Percentiles rank a stretch among this genome's conserved stretches.
These are phyloP conservation scores for Phycomyces blakesleeanus DNA, from an alignment of 192 early-diverging fungal genomes.

Conservation along the genomic window DNA sequence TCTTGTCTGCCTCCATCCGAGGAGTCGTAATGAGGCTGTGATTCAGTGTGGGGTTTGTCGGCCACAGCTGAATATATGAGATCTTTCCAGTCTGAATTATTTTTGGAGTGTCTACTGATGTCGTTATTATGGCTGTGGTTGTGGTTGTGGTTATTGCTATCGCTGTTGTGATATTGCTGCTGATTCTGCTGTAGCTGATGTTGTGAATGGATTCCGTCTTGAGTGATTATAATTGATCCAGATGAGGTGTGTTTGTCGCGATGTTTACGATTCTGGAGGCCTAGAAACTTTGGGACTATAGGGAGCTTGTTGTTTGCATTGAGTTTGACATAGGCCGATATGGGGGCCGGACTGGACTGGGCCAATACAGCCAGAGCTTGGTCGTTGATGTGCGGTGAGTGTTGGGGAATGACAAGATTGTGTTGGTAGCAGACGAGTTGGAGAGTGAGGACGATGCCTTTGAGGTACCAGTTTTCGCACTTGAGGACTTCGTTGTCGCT, in stretches of 20 bases:
- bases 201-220: conserved; percentile 9
- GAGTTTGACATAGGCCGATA: conserved; percentile 24
- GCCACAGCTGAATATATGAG: conserved; percentile 2
- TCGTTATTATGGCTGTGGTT: too few relatives aligned
- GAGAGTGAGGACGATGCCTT: conserved; percentile 42
- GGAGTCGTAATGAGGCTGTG: too few relatives aligned
- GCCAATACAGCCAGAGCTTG: conserved; percentile 19
- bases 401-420: conserved; percentile 29
- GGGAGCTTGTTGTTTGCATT: conserved; percentile 32
- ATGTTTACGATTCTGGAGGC: conserved; percentile 18
- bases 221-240: conserved; percentile 7
- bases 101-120: too few relatives aligned
- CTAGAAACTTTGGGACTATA: conserved; percentile 17
- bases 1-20: too few relatives aligned
- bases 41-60: conserved; percentile 2
- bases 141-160: too few relatives aligned
- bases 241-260: conserved; percentile 13
- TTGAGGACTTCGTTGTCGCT: conserved; percentile 39
- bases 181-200: too few relatives aligned
- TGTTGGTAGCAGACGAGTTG: conserved; percentile 31
- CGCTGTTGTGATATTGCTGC: too few relatives aligned
- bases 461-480: conserved; percentile 48
- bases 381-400: conserved; percentile 32
- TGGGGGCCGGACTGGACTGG: conserved; percentile 19
- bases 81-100: background rate